A percentile compares a stretch with the other conserved stretches of the same genome.
Evolutionary conservation across 1,284 basidiomycete species (phyloP).

Genomic region (Bondarzewia mesenterica): DNA sequence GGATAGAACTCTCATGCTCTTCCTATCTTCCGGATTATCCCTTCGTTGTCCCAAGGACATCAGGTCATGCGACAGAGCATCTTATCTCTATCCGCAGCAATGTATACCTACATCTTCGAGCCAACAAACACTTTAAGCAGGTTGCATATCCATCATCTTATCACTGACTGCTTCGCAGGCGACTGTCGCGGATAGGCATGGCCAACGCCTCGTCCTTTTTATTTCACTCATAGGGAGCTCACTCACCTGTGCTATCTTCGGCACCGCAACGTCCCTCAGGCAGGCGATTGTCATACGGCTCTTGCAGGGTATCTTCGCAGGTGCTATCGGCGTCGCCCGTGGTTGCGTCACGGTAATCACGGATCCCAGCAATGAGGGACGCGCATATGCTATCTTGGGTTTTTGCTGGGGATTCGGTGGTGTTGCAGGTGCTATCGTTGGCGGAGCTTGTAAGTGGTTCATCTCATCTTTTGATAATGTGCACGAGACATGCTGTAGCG

Average conservation of each 20-base stretch:
- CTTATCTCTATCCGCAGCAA: no score
- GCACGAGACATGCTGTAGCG: no score
- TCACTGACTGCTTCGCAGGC: conserved; percentile 42
- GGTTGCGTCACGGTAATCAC: conserved; percentile 87
- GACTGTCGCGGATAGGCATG: conserved; percentile 88
- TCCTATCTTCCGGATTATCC: neutral
- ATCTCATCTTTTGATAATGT: neutral
- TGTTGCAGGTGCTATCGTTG: conserved; percentile 82
- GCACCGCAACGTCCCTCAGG: conserved; percentile 73
- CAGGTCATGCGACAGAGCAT: neutral
- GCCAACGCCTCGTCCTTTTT: conserved; percentile 78
- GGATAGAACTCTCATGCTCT: no score
- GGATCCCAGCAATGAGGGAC: conserved; percentile 84
- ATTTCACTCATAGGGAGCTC: conserved; percentile 82
- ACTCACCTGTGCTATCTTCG: conserved; percentile 75
- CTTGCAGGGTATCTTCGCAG: conserved; percentile 92
- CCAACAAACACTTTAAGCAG: no score
- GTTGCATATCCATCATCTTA: no score
- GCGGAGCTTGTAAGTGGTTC: conserved; percentile 64
- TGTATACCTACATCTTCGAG: no score
- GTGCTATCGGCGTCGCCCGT: conserved; percentile 88
- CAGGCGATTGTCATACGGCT: conserved; percentile 88
- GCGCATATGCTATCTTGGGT: conserved; percentile 87
- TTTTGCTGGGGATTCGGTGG: conserved; percentile 97
- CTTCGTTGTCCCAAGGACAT: neutral